Evolutionary conservation across 2,329 filamentous ascomycete species (phyloP).

Genomic region (Arthroderma sp.): DNA sequence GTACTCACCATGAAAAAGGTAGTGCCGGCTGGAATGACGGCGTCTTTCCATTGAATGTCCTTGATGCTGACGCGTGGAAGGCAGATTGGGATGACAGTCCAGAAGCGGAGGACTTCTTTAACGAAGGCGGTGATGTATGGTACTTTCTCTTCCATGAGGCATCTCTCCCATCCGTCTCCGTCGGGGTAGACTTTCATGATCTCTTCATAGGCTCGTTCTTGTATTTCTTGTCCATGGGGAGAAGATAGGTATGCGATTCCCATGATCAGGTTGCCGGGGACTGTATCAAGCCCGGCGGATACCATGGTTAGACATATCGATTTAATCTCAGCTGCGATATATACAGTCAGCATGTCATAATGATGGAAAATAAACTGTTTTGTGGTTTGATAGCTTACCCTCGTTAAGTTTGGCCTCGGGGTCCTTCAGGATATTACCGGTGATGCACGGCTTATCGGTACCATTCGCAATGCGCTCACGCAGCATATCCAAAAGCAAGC

Average conservation of each 20-base stretch:
- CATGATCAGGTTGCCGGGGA: conserved; percentile 69
- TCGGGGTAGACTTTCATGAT: conserved; percentile 60
- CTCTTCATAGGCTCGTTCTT: conserved; percentile 54
- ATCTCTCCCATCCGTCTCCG: conserved; percentile 63
- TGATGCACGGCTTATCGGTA: conserved; percentile 55
- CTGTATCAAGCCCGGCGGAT: conserved; percentile 66
- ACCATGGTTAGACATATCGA: conserved; percentile 75
- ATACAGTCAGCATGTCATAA: conserved; percentile 29
- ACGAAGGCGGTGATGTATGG: conserved; percentile 65
- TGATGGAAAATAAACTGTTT: conserved; percentile 8
- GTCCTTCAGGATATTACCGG: conserved; percentile 57
- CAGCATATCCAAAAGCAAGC: conserved; percentile 44
- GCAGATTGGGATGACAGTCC: conserved; percentile 67
- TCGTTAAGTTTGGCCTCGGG: conserved; percentile 56
- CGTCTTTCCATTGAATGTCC: conserved; percentile 55
- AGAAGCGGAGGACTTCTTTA: conserved; percentile 67
- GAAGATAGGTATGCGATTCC: conserved; percentile 63
- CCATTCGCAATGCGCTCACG: conserved; percentile 49
- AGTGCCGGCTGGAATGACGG: conserved; percentile 58
- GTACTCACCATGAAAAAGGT: conserved; percentile 59
- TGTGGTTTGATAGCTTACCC: conserved; percentile 28
- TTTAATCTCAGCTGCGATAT: conserved; percentile 53
- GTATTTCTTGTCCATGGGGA: conserved; percentile 53
- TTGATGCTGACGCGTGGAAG: conserved; percentile 60
- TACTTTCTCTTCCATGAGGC: conserved; percentile 59